Percentiles rank a stretch among this genome's conserved stretches.
Conservation (phyloP, 2,329 filamentous ascomycete species). For the Fusarium neocosmosporiellum region DNA sequence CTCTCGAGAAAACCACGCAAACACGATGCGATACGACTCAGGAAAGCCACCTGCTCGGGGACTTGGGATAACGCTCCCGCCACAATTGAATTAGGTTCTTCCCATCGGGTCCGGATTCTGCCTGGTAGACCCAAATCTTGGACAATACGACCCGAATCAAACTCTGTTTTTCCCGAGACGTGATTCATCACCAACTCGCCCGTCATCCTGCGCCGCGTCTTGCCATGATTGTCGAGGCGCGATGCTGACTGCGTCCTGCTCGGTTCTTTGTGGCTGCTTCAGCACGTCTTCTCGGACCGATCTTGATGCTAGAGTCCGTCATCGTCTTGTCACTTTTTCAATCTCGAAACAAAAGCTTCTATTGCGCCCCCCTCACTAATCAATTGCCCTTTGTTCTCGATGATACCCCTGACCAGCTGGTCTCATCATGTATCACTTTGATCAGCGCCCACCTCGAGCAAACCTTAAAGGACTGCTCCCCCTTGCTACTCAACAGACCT, state of each 20-base stretch:
- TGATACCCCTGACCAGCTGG: conserved; percentile 6
- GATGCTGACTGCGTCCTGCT: not conserved
- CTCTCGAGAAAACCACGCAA: conserved; percentile 24
- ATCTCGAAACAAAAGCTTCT: not conserved
- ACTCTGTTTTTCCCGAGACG: conserved; percentile 17
- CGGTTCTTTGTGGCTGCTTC: not conserved
- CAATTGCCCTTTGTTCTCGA: not conserved
- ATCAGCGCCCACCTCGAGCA: not conserved
- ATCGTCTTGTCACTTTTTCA: conserved; percentile 1
- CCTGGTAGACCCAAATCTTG: not conserved
- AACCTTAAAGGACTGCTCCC: conserved; percentile 7
- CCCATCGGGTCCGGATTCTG: not conserved
- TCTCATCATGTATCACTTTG: conserved; percentile 13
- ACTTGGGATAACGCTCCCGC: conserved; percentile 23
- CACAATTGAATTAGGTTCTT: conserved; percentile 1
- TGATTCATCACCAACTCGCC: conserved; percentile 19
- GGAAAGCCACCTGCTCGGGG: conserved; percentile 10
- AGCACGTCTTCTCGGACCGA: not conserved
- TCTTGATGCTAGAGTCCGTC: not conserved
- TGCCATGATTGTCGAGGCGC: not conserved
- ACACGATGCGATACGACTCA: conserved; percentile 2
- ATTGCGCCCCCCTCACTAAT: conserved; percentile 1
- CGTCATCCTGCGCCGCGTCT: conserved; percentile 23
- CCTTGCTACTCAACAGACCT: conserved; percentile 13
- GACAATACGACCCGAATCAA: conserved; percentile 5